Base-by-base conservation (phyloP, 345 rosid genomes). In the Litchi chinensis region DNA sequence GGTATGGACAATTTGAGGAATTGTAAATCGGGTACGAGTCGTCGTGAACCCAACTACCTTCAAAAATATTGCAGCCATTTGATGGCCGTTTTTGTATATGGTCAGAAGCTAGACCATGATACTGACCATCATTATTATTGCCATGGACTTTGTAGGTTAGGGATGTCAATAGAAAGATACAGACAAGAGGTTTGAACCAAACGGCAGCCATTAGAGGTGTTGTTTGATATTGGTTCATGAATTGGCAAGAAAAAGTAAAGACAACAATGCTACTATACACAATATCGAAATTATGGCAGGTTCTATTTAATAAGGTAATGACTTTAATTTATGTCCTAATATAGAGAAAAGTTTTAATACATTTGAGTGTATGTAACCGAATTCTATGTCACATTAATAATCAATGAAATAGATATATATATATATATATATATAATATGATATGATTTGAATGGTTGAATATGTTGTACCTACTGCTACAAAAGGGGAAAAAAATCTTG, bases 1-100 rank as follows among this genome's bases (percentile, higher is more conserved):
- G 59, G 79, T 86, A 86, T 1, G 90, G 88, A 77, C 92, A 89
- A 12, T 70, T 76, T 8, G 81, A 60, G 22, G 89, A 76, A 81
- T 76, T 63, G 70, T 87, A 87, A 5, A 83, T 70, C 44, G 88
- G 88, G 68, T 77, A 59, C 3, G 87, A 76, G 8, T 77, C 19
- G 56, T 87, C 87, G 54, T 75, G 71, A 64, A 86, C 81, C 92
- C 92, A 89, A 46, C 83, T 77, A 64, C 92, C 92, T 62, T 80
- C 43, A 59, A 82, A 89, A 5, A 81, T 64, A 74, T 87, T 80
- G 65, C 90, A 89, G 39, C 71, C 70, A 7, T 68, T 59, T 10
- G 40, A 44, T 13, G n/a, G 44, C 71, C 10, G 59, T 43, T 65
- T 40, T 50, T 50, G 18, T 50, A 50, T 4, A 13, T 50, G 22